Evolutionary conservation across 1,284 basidiomycete species (phyloP).

Genomic region (Caloboletus inedulis): DNA sequence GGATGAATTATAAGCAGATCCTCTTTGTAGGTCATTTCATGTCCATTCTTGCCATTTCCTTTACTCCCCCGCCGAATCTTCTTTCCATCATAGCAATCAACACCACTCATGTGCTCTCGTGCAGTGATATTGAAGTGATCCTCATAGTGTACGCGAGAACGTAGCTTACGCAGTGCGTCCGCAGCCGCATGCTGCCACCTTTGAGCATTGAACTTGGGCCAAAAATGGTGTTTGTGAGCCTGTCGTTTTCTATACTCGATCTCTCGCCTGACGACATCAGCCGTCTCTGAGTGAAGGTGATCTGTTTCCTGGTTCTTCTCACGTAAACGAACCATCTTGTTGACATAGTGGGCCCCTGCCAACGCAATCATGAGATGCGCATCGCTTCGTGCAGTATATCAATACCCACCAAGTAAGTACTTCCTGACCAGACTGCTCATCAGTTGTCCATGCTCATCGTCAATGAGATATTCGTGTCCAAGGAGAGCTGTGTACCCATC

Average conservation of each 20-base stretch:
- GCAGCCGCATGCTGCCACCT: conserved; percentile 50
- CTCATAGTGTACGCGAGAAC: conserved; percentile 52
- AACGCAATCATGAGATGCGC: conserved; percentile 2
- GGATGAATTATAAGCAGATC: conserved; percentile 69
- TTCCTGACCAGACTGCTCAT: conserved; percentile 82
- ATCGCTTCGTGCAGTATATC: not conserved
- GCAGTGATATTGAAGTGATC: conserved; percentile 60
- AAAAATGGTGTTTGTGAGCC: conserved; percentile 9
- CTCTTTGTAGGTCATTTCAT: conserved; percentile 37
- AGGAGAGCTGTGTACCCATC: conserved; percentile 79
- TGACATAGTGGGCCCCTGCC: conserved; percentile 65
- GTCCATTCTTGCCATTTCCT: conserved; percentile 24
- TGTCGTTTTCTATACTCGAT: conserved; percentile 31
- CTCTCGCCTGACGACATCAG: conserved; percentile 42
- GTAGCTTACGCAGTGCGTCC: conserved; percentile 45
- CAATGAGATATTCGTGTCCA: conserved; percentile 68
- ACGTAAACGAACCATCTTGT: conserved; percentile 49
- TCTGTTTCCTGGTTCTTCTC: conserved; percentile 22
- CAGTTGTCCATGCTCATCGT: conserved; percentile 82
- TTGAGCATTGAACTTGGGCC: conserved; percentile 32
- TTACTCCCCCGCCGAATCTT: conserved; percentile 38
- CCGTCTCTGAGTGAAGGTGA: conserved; percentile 43
- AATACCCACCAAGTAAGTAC: conserved; percentile 72
- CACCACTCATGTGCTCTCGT: conserved; percentile 73
- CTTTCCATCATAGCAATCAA: conserved; percentile 71